Evolutionary conservation across 2,329 filamentous ascomycete genomes (phyloP).

Genomic region (Scytalidium lignicola): DNA sequence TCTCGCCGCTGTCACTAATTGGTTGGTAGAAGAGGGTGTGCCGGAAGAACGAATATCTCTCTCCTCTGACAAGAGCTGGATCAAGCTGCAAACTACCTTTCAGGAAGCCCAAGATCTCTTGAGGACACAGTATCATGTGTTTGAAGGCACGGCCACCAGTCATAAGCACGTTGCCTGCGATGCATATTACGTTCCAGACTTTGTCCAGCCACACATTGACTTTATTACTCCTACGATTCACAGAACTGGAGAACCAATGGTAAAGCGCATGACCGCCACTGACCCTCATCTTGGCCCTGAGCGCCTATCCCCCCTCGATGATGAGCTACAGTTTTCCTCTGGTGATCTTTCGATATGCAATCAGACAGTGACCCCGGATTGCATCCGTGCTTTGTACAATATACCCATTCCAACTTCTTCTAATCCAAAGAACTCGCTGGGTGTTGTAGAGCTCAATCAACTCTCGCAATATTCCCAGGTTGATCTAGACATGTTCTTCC

Average conservation of each 20-base stretch:
- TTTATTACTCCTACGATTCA: slow-evolving; percentile 44
- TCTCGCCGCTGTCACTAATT: slow-evolving; percentile 22
- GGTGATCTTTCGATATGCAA: slow-evolving; percentile 37
- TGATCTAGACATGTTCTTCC: slow-evolving; percentile 44
- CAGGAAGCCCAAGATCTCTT: slow-evolving; percentile 25
- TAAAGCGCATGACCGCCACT: too few species aligned
- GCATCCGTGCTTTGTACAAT: slow-evolving; percentile 47
- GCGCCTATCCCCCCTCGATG: slow-evolving; percentile 24
- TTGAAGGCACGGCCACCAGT: slow-evolving; percentile 45
- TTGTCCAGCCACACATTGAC: slow-evolving; percentile 43
- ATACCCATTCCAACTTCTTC: slow-evolving; percentile 35
- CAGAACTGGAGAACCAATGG: too few species aligned
- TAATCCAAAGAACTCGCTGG: slow-evolving; percentile 40
- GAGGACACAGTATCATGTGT: slow-evolving; percentile 21
- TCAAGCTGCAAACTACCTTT: slow-evolving; percentile 25
- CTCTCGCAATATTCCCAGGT: slow-evolving; percentile 44
- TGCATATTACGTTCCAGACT: slow-evolving; percentile 42
- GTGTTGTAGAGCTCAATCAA: slow-evolving; percentile 49
- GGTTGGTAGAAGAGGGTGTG: slow-evolving; percentile 25
- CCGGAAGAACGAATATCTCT: slow-evolving; percentile 21
- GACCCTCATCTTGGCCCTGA: slow-evolving; percentile 23
- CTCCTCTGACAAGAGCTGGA: slow-evolving; percentile 26
- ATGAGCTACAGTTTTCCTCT: slow-evolving; percentile 26
- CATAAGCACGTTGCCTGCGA: slow-evolving; percentile 16
- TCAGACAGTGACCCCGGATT: slow-evolving; percentile 50